Percentiles rank a stretch among this genome's conserved stretches.
Conservation (phyloP, 2,329 filamentous ascomycete species). For the Chaetomium sp. region DNA sequence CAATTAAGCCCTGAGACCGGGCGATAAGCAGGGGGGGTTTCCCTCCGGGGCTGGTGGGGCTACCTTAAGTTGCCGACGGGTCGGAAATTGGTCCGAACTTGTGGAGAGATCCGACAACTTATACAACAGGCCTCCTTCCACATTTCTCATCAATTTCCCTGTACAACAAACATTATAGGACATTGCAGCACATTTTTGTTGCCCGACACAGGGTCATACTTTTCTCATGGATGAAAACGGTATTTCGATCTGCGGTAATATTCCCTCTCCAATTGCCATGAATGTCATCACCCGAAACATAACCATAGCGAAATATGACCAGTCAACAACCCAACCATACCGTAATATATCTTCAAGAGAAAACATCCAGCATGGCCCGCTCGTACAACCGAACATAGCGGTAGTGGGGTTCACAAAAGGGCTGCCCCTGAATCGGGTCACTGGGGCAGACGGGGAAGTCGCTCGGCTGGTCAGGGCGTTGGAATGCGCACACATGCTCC, state of each 20-base stretch:
- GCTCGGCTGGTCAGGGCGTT: background rate
- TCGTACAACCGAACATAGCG: background rate
- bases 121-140: background rate
- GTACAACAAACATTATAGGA: background rate
- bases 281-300: background rate
- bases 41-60: background rate
- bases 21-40: background rate
- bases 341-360: background rate
- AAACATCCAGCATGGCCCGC: background rate
- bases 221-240: background rate
- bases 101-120: background rate
- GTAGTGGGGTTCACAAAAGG: background rate
- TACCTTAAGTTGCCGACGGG: background rate
- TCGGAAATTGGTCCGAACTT: conserved; percentile 11
- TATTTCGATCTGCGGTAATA: background rate
- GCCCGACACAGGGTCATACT: background rate
- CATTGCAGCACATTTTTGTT: background rate
- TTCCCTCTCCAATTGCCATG: background rate
- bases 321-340: background rate
- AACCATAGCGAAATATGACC: background rate
- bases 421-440: background rate
- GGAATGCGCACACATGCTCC: conserved; percentile 8
- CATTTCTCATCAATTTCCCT: background rate
- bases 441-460: background rate
- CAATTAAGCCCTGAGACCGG: background rate